Evolutionary conservation across 108 stramenopile species (phyloP).

Genomic region (Aurantiochytrium sp.): DNA sequence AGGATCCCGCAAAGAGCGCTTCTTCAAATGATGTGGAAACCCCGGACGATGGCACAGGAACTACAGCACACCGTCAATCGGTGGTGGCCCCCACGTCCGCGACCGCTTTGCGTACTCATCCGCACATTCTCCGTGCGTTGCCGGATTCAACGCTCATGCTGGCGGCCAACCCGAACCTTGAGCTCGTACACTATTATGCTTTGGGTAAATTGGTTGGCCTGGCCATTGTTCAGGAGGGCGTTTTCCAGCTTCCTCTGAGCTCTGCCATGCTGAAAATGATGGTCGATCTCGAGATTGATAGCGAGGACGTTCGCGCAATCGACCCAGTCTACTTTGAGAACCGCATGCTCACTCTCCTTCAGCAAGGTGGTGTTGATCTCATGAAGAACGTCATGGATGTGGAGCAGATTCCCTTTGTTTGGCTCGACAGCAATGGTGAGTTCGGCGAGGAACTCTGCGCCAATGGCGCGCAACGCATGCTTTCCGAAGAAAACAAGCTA

Average conservation of each 20-base stretch:
- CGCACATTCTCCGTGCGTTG: background rate
- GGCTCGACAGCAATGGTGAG: background rate
- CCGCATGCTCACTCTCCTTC: background rate
- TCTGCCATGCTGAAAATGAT: conserved; percentile 15
- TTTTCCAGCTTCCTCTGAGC: background rate
- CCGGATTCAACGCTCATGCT: background rate
- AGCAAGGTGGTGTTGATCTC: background rate
- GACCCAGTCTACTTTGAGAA: conserved; percentile 1
- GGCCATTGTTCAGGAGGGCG: background rate
- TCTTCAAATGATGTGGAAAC: background rate
- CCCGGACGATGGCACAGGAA: background rate
- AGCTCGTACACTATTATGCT: background rate
- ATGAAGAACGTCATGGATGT: conserved; percentile 2
- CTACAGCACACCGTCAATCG: too few relatives aligned
- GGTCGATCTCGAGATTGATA: background rate
- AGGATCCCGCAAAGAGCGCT: background rate
- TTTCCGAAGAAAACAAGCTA: background rate
- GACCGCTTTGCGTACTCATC: too few relatives aligned
- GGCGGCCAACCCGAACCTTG: background rate
- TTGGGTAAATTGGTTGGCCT: background rate
- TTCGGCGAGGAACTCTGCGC: background rate
- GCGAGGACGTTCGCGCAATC: background rate
- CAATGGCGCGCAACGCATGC: background rate
- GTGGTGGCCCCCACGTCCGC: too few relatives aligned
- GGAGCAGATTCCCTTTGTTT: background rate